Conservation (phyloP, 306 rosid species). For the Prunus padus region DNA sequence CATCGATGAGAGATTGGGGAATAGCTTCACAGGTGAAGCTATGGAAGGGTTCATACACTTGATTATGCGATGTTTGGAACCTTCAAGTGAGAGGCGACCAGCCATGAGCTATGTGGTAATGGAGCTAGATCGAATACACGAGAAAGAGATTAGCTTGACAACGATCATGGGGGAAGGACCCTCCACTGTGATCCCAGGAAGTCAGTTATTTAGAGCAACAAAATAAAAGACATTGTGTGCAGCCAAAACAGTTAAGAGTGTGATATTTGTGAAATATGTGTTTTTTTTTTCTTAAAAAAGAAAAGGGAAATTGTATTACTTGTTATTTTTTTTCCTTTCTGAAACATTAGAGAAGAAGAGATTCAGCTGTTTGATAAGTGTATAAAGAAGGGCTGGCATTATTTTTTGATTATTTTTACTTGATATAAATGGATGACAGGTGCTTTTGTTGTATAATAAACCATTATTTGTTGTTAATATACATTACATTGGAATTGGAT, state of each 20-base stretch:
- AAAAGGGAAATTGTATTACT: slow-evolving; percentile 4
- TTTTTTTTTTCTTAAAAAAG: neutral
- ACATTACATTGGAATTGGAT: slow-evolving; percentile 10
- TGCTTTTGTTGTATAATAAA: slow-evolving; percentile 32
- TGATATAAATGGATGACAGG: slow-evolving; percentile 36
- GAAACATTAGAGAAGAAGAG: slow-evolving; percentile 37
- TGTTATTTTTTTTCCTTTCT: neutral
- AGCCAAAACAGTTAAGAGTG: slow-evolving; percentile 20
- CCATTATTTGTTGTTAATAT: slow-evolving; percentile 54
- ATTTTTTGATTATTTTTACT: slow-evolving; percentile 20
- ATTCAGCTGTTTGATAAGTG: slow-evolving; percentile 65
- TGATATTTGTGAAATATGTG: slow-evolving; percentile 45
- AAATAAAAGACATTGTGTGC: slow-evolving; percentile 27
- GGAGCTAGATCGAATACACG: slow-evolving; percentile 73
- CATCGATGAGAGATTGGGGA: slow-evolving; percentile 61
- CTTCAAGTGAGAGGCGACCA: slow-evolving; percentile 76
- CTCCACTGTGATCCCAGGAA: slow-evolving; percentile 69
- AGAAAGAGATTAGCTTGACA: slow-evolving; percentile 80
- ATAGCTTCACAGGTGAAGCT: slow-evolving; percentile 72
- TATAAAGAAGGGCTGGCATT: slow-evolving; percentile 65
- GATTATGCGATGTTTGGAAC: slow-evolving; percentile 49
- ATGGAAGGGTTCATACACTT: slow-evolving; percentile 61
- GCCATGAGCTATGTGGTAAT: slow-evolving; percentile 64
- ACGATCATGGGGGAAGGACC: slow-evolving; percentile 89
- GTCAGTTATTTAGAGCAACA: slow-evolving; percentile 60